Percentiles rank a stretch among this genome's conserved stretches.
Conservation (phyloP, 1,139 yeast species). For the Petasospora fabianii region DNA sequence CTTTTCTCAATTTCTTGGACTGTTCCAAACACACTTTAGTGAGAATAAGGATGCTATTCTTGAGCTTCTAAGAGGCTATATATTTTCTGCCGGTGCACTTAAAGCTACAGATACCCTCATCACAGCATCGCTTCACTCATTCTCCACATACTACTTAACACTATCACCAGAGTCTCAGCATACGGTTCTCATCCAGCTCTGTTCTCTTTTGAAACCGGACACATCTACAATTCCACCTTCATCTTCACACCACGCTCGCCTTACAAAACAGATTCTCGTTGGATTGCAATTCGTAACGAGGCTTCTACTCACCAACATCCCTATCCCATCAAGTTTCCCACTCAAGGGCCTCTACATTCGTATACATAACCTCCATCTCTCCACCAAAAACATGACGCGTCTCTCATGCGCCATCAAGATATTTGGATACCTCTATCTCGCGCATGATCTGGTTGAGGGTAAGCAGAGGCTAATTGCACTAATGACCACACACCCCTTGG, state of each 20-base stretch:
- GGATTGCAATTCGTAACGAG: conserved; percentile 32
- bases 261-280: conserved; percentile 27
- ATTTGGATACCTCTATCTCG: conserved; percentile 34
- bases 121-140: conserved; percentile 40
- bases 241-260: conserved; percentile 6
- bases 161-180: conserved; percentile 3
- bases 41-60: conserved; percentile 23
- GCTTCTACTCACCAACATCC: conserved; percentile 28
- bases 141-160: conserved; percentile 36
- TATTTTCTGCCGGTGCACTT: conserved; percentile 57
- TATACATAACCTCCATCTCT: conserved; percentile 54
- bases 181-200: conserved; percentile 17
- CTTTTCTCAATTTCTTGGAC: conserved; percentile 19
- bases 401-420: conserved; percentile 35
- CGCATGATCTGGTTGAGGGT: conserved; percentile 23
- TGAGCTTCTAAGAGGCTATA: conserved; percentile 55
- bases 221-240: not conserved
- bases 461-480: conserved; percentile 33
- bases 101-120: conserved; percentile 51
- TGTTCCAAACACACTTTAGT: conserved; percentile 13
- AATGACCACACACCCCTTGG: conserved; percentile 32
- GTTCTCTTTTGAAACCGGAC: conserved; percentile 20
- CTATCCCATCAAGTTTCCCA: conserved; percentile 35
- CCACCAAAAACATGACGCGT: conserved; percentile 38
- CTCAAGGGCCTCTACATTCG: conserved; percentile 44